phyloP scores from a whole-genome alignment of 169 alveolate species.

The Cryptosporidium viatorum region DNA sequence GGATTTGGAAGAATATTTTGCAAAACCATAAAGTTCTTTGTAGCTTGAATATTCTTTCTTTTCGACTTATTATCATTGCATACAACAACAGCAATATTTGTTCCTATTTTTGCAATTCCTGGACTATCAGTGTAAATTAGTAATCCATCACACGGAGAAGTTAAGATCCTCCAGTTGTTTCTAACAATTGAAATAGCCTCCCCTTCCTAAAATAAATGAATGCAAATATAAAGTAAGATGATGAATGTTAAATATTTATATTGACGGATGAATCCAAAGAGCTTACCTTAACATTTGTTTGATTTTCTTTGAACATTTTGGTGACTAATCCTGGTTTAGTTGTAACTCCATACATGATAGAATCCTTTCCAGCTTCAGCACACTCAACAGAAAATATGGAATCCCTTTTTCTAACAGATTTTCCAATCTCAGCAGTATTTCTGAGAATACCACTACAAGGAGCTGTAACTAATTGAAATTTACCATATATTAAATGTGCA shows the following conservation, averaged over 20 bases:
- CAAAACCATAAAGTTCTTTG: conserved; percentile 31
- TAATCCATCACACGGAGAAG: conserved; percentile 68
- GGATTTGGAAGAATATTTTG: conserved; percentile 62
- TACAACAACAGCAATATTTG: conserved; percentile 40
- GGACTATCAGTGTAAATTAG: conserved; percentile 54
- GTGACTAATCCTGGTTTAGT: conserved; percentile 43
- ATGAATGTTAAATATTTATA: neutral
- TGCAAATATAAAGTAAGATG: neutral
- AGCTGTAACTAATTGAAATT: conserved; percentile 33
- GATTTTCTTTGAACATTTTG: conserved; percentile 18
- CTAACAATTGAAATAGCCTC: conserved; percentile 62
- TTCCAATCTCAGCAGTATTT: conserved; percentile 20
- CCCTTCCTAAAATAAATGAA: conserved; percentile 22
- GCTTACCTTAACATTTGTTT: conserved; percentile 53
- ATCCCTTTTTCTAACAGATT: conserved; percentile 3
- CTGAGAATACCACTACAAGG: conserved; percentile 33
- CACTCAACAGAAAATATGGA: conserved; percentile 20
- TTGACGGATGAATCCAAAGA: no score
- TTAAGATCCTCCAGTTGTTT: conserved; percentile 46
- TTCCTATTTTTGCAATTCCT: conserved; percentile 40
- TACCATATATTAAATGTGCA: conserved; percentile 19
- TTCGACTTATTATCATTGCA: conserved; percentile 20
- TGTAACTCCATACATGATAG: conserved; percentile 17
- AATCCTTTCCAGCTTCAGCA: neutral
- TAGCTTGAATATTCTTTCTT: conserved; percentile 39